Base-by-base conservation (phyloP, 2,329 filamentous ascomycete genomes). In the Chaetomiaceae sp. region DNA sequence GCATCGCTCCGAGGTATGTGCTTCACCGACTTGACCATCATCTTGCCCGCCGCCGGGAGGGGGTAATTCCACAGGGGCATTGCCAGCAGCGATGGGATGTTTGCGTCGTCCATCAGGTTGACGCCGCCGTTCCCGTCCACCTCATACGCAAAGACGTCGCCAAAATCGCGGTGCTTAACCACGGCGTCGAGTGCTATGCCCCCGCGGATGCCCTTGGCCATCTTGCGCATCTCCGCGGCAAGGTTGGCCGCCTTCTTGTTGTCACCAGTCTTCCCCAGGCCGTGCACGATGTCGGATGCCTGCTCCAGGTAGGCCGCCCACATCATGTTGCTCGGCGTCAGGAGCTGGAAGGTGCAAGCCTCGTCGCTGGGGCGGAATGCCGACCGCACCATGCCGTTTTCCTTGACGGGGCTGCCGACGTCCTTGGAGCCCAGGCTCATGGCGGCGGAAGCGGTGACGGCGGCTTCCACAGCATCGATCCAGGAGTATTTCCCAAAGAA, bases 351-450 rank as follows among this genome's bases (percentile, higher is more conserved):
- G 45, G 88, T 89, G 1, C 86, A 88, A 7, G 88, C 81, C 65
- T 95, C 89, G 65, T 95, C 89, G 50, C 85, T 89, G 0, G 89
- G 89, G 1, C 89, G 78, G 71, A 93, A 93, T 1, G 87, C 87
- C 46, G 84, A 88, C 48, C 88, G 81, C 40, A 93, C 79, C 50
- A 95, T 78, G 0, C 87, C 87, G 2, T 89, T 92, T 30, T 78
- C 80, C 53, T 82, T 83, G 12, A 91, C 76, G 0, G 89, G 89
- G 62, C 92, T 92, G 16, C 88, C 89, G 47, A 85, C 57, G 62
- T 83, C 72, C 66, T 92, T 92, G 0, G 87, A 91, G 0, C 85
- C 79, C 42, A 78, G 67, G 4, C 82, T 77, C 65, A 92, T 83
- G 37, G 79, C 78, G 21, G 85, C 75, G 1, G 90, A 74, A 0